Conservation (phyloP, 2,329 filamentous ascomycete species). For the Phaeosphaeriaceae sp. region DNA sequence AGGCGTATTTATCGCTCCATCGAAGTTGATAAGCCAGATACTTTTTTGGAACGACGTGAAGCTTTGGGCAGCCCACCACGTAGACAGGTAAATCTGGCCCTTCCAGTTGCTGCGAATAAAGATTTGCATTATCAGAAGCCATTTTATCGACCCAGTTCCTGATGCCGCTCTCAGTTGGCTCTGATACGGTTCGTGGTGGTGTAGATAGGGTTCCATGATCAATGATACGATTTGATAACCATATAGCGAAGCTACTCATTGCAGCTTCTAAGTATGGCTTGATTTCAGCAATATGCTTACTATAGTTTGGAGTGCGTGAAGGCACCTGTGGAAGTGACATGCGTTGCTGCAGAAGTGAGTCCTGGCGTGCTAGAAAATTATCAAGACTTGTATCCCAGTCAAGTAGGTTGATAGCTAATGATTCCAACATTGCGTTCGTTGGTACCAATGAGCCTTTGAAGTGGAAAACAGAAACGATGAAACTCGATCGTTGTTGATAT, state of each 20-base stretch:
- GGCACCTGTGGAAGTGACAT: slow-evolving; percentile 7
- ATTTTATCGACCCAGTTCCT: slow-evolving; percentile 41
- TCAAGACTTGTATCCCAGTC: slow-evolving; percentile 31
- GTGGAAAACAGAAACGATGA: slow-evolving; percentile 34
- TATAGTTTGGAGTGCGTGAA: slow-evolving; percentile 19
- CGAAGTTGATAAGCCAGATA: slow-evolving; percentile 41
- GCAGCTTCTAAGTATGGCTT: slow-evolving; percentile 23
- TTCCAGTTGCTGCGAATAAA: slow-evolving; percentile 18
- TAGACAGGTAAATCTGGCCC: slow-evolving; percentile 29
- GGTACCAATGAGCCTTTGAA: slow-evolving; percentile 28
- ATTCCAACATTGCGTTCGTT: slow-evolving; percentile 23
- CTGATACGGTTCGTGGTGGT: slow-evolving; percentile 10
- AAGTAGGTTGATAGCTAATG: slow-evolving; percentile 27
- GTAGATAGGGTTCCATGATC: slow-evolving; percentile 12
- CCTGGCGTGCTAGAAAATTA: slow-evolving; percentile 27
- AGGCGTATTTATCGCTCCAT: slow-evolving; percentile 37
- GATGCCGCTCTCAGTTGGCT: slow-evolving; percentile 24
- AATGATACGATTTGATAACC: slow-evolving; percentile 21
- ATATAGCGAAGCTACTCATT: slow-evolving; percentile 17
- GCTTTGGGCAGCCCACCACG: slow-evolving; percentile 44
- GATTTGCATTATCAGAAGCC: slow-evolving; percentile 19
- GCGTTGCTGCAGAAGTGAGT: slow-evolving; percentile 24
- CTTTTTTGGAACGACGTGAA: slow-evolving; percentile 40
- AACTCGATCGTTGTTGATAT: slow-evolving; percentile 27
- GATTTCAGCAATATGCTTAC: slow-evolving; percentile 19